Evolutionary conservation across 78 protist species (phyloP).

Genomic region (Planoprotostelium fungivorum): DNA sequence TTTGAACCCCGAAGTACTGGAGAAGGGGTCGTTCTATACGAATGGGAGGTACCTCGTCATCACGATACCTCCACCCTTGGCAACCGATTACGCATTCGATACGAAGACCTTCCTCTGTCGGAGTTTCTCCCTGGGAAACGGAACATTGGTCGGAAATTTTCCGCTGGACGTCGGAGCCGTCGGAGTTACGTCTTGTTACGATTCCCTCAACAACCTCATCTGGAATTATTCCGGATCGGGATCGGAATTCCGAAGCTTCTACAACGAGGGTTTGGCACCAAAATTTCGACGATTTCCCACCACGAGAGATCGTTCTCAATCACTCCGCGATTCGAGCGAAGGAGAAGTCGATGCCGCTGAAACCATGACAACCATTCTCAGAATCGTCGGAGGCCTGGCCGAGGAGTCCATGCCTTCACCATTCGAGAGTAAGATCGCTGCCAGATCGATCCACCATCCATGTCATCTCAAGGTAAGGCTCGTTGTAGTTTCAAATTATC

Average conservation of each 20-base stretch:
- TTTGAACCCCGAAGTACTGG: constrained; percentile 32
- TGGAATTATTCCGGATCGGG: constrained; percentile 53
- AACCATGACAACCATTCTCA: background rate
- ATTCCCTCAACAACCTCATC: constrained; percentile 47
- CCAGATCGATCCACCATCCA: no score
- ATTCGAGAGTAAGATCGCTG: background rate
- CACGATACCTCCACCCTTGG: constrained; percentile 55
- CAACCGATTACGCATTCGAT: constrained; percentile 34
- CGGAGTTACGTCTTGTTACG: constrained; percentile 57
- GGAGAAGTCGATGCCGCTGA: background rate
- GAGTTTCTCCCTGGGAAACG: constrained; percentile 42
- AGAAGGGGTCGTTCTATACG: constrained; percentile 58
- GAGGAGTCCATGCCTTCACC: background rate
- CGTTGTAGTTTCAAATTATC: no score
- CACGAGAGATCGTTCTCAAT: background rate
- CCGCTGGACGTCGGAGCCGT: constrained; percentile 53
- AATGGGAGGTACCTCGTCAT: constrained; percentile 63
- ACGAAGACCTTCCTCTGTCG: constrained; percentile 43
- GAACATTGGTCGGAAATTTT: constrained; percentile 53
- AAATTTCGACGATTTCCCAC: background rate
- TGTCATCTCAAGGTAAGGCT: no score
- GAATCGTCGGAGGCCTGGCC: background rate
- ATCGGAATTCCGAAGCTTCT: constrained; percentile 50
- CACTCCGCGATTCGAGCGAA: background rate
- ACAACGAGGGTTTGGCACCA: constrained; percentile 64